Base-by-base conservation (phyloP, 1,139 yeast genomes). In the Scheffersomyces segobiensis region DNA sequence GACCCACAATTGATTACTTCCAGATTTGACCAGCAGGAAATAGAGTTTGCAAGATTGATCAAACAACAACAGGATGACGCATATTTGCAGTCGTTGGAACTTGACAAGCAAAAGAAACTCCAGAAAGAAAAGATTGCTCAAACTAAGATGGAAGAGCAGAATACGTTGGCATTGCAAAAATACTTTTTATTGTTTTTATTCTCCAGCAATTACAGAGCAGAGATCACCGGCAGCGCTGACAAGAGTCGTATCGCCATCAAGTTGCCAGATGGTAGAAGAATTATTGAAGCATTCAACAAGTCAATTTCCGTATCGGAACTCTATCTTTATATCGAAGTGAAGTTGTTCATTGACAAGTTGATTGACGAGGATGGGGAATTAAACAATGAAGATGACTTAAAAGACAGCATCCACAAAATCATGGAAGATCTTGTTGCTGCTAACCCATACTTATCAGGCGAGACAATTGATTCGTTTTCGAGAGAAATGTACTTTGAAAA, bases 261-360 rank as follows among this genome's bases (percentile, higher is more conserved):
- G 60, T 67, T 80, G 46, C 84, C 84, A 1, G 63, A 82, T 50
- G 97, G 98, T 0, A 80, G 80, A 54, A 78, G 96, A 53, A 70
- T 87, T 2, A 78, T 90, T 8, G 84, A 86, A 58, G 80, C 81
- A 55, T 85, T 92, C 59, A 68, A 74, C 32, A 80, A 82, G 22
- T 67, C 72, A 5, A 78, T 83, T 18, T 74, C 86, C 0, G 69
- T 88, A n/a, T 78, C 78, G 52, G 89, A 89, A 49, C 71, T 93
- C 5, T 92, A 91, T 70, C 79, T 87, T 52, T 85, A 80, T 65
- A 85, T 91, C 52, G 92, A 89, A 60, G 75, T 80, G 19, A 75
- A 75, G 56, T 61, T 80, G 49, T 69, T 70, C 55, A 62, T 64
- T n/a, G 59, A 59, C 42, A 65, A 64, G 14, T 49, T 62, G 55